Evolutionary conservation across 768 basidiomycete species (phyloP), one percentile per base, ranked within the genome.

Genomic region (Rhizopogon vinicolor): DNA sequence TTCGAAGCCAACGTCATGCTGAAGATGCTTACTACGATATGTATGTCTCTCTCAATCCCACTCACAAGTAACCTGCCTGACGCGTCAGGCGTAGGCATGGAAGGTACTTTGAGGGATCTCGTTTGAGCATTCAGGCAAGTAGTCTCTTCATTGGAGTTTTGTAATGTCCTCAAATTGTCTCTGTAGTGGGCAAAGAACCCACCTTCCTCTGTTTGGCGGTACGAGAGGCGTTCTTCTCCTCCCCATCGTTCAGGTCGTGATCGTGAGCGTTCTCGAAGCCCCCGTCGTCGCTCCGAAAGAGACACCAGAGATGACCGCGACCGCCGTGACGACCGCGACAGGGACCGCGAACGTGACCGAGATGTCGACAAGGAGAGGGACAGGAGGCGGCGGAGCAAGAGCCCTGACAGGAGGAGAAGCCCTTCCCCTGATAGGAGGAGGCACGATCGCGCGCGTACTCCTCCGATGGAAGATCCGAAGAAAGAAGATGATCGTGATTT

Each of bases 11-110:
- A 46, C 83, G 86, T 41, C 88, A 91, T 64, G 89, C 89, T 18
- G 89, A 91, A 64, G 87, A 89, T 60, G 89, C 89, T 29, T 91
- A 90, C 70, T 83, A 88, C 65, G 87, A 90, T 57, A 91, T 91
- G 89, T 91, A 68, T 58, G 86, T 72, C 40, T 3, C 12, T 19
- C 43, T 46, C 19, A 14, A 2, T 12, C 40, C 16, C 10, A 5
- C 51, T n/a, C n/a, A 5, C 0, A 41, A 28, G 9, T 55, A 29
- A 49, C 22, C 13, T 12, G 40, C 60, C 68, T 50, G 66, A 28
- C 25, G 29, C 25, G 29, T 60, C 49, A 7, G 37, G 50, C 31
- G 3, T 58, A 91, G 89, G 89, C 89, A 91, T 65, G 87, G 86
- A 41, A 78, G 83, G 56, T 70, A 77, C 63, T 89, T 91, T 62